phyloP scores from a whole-genome alignment of 106 monocot species.

The Dendrobium huoshanense region DNA sequence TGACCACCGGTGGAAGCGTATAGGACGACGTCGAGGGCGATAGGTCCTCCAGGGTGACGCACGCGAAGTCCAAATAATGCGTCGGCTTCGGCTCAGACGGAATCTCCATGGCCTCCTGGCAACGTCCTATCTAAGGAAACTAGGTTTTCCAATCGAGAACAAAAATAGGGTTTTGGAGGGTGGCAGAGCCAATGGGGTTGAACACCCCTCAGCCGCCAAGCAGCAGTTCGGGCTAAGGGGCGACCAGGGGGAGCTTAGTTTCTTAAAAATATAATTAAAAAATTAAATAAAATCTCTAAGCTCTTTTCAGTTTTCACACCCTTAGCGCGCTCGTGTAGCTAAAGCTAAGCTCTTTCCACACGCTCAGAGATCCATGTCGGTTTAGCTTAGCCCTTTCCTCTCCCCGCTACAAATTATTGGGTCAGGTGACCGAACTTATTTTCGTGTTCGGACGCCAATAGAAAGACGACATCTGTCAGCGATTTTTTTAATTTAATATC shows the following conservation, averaged over 20 bases:
- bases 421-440: too few relatives aligned
- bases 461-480: too few relatives aligned
- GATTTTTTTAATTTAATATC: too few relatives aligned
- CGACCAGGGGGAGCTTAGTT: background rate
- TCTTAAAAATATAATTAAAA: too few relatives aligned
- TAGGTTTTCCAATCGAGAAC: constrained; percentile 12
- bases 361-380: too few relatives aligned
- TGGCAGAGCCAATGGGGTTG: background rate
- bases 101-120: constrained; percentile 20
- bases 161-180: constrained; percentile 18
- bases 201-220: background rate
- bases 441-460: too few relatives aligned
- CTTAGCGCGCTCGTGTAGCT: too few relatives aligned
- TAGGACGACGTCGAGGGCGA: constrained; percentile 17
- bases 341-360: too few relatives aligned
- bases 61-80: constrained; percentile 20
- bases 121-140: background rate
- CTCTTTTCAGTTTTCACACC: too few relatives aligned
- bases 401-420: too few relatives aligned
- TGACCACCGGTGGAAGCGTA: background rate
- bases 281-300: too few relatives aligned
- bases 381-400: too few relatives aligned
- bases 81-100: constrained; percentile 1
- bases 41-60: constrained; percentile 36
- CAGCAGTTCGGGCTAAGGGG: background rate